Base-by-base conservation (phyloP, 768 basidiomycete species). In the Lactarius sp. region DNA sequence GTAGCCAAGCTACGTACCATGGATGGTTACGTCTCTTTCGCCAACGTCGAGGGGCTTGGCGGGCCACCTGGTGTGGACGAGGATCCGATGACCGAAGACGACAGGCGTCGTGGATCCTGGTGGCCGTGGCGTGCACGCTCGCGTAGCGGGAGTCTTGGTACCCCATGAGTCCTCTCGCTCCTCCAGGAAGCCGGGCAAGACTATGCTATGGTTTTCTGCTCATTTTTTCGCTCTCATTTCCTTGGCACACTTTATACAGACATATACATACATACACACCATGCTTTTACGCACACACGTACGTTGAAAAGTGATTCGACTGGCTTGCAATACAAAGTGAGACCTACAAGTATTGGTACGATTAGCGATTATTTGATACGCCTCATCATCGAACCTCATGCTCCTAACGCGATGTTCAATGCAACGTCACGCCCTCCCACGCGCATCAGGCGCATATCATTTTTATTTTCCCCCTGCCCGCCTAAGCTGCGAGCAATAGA, bases 1-100 rank as follows among this genome's bases (percentile, higher is more conserved):
- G 80, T 80, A n/a, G 81, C 79, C 37, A 79, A 81, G 60, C 82
- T 85, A 65, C 78, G 77, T 31, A 73, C 78, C 39, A 80, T 84
- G 36, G 77, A 82, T 16, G 87, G 87, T 1, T 88, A 88, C 66
- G 84, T 88, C 41, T 82, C 81, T n/a, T 88, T 88, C 60, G 79
- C 84, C 46, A 81, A 78, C 54, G 80, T 88, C 10, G 85, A 85
- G 73, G 87, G 87, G 27, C 77, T 88, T 8, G 87, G 87, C 0
- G 77, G 76, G 22, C 87, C 87, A 16, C 80, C 83, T 0, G 81
- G 78, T 31, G 73, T 74, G 42, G 76, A 78, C 53, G 79, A 78
- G 18, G 73, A 68, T 27, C 47, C 47, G 6, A n/a, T 18, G 18
- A 44, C 41, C 5, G 63, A 60, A 20, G 63, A 64, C 0, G 63